phyloP scores from a whole-genome alignment of 164 flowering plant genomes.

The Magnolia kwangsiensis region DNA sequence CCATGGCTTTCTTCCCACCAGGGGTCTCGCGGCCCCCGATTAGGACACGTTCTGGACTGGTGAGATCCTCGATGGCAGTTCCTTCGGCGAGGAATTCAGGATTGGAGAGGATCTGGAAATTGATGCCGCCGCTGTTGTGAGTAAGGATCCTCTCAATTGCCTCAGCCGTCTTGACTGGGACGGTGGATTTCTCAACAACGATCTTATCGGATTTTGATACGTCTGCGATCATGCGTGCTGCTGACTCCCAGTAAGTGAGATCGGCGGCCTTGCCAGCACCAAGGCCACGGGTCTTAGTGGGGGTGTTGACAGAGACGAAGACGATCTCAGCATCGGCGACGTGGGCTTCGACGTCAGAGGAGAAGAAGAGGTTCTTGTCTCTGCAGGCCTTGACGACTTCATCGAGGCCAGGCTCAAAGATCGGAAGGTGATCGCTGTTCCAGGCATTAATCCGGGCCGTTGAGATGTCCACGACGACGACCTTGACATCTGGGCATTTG shows the following conservation, averaged over 20 bases:
- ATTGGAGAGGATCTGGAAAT: constrained; percentile 25
- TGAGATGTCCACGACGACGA: constrained; percentile 27
- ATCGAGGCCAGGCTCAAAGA: constrained; percentile 27
- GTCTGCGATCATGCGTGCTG: constrained; percentile 31
- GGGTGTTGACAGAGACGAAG: constrained; percentile 28
- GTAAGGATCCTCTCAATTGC: constrained; percentile 30
- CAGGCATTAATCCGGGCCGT: constrained; percentile 21
- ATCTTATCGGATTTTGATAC: constrained; percentile 30
- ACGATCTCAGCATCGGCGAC: constrained; percentile 21
- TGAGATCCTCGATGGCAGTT: constrained; percentile 22
- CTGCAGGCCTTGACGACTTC: constrained; percentile 22
- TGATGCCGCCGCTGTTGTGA: constrained; percentile 21
- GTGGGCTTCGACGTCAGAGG: constrained; percentile 20
- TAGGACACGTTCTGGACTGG: constrained; percentile 23
- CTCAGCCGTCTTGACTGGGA: constrained; percentile 31
- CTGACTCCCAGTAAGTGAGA: constrained; percentile 29
- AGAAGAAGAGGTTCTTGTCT: constrained; percentile 21
- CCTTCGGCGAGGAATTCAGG: constrained; percentile 29
- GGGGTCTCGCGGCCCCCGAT: constrained; percentile 29
- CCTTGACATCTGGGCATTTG: constrained; percentile 21
- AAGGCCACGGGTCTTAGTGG: constrained; percentile 25
- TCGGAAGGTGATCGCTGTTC: constrained; percentile 26
- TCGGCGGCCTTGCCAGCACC: constrained; percentile 28
- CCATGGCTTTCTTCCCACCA: constrained; percentile 23
- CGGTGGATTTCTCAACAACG: constrained; percentile 31